phyloP scores from a whole-genome alignment of 2,329 filamentous ascomycete genomes.

The Apiospora phragmitis region DNA sequence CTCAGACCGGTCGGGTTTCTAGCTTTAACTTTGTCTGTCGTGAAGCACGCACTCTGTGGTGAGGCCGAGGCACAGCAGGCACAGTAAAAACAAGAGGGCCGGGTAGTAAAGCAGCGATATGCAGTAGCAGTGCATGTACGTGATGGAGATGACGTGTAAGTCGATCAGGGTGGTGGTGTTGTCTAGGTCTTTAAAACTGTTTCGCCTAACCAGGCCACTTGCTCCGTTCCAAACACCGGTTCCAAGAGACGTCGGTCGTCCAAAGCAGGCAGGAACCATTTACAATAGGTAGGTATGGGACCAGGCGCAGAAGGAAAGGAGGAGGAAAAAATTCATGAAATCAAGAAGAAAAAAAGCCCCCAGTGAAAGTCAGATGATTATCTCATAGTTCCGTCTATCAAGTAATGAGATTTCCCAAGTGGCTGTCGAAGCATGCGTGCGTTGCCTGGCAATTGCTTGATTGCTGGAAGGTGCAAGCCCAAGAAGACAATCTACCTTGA shows the following conservation, averaged over 20 bases:
- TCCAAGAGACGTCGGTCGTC: background rate
- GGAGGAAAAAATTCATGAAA: background rate
- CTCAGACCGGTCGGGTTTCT: background rate
- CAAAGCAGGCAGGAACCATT: background rate
- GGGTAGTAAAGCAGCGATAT: background rate
- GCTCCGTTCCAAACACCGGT: background rate
- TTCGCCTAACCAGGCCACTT: background rate
- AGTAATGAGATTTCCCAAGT: constrained; percentile 1
- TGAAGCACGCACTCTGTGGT: background rate
- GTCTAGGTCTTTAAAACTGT: background rate
- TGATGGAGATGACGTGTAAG: constrained; percentile 5
- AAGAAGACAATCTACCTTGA: background rate
- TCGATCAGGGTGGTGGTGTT: background rate
- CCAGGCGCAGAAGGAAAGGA: background rate
- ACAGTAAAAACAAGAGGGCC: background rate
- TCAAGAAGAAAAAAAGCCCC: background rate
- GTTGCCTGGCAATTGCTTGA: background rate
- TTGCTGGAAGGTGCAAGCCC: background rate
- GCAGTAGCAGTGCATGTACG: background rate
- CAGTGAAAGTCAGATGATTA: background rate
- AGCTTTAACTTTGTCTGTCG: background rate
- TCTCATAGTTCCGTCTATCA: background rate
- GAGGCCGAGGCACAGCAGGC: background rate
- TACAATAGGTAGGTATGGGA: background rate
- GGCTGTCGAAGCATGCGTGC: background rate